phyloP scores from a whole-genome alignment of 257 asterid genomes.

The Voacanga thouarsii region DNA sequence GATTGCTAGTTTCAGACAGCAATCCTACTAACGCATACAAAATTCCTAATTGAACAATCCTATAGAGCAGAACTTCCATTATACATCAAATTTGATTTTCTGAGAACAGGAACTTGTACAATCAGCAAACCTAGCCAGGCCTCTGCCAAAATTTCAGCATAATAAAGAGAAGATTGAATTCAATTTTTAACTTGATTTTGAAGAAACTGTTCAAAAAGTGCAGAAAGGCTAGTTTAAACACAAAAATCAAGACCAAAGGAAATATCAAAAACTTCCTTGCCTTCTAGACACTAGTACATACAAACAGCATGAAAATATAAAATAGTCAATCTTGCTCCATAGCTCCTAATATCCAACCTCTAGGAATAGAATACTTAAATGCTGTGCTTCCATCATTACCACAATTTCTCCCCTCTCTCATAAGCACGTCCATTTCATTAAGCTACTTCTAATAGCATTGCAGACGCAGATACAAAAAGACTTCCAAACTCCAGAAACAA shows the following conservation, averaged over 20 bases:
- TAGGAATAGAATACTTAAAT: background rate
- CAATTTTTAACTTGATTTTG: background rate
- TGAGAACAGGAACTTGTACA: background rate
- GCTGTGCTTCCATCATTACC: background rate
- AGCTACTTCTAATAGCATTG: background rate
- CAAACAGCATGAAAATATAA: background rate
- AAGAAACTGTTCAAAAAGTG: background rate
- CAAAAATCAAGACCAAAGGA: background rate
- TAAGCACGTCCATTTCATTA: background rate
- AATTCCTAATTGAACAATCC: background rate
- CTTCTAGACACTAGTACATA: background rate
- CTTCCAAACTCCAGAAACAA: no score
- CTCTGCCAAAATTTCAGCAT: background rate
- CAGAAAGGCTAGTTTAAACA: background rate
- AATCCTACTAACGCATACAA: background rate
- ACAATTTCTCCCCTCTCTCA: background rate
- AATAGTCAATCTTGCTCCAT: background rate
- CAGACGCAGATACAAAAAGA: background rate
- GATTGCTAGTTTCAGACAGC: background rate
- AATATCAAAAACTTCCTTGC: background rate
- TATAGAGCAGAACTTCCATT: background rate
- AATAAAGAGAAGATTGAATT: no score
- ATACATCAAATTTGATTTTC: background rate
- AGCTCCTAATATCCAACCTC: background rate
- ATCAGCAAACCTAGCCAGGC: background rate